A percentile compares a stretch with the other conserved stretches of the same genome.
Evolutionary conservation across 2,329 filamentous ascomycete genomes (phyloP).

Genomic region (Drechslera avenae): DNA sequence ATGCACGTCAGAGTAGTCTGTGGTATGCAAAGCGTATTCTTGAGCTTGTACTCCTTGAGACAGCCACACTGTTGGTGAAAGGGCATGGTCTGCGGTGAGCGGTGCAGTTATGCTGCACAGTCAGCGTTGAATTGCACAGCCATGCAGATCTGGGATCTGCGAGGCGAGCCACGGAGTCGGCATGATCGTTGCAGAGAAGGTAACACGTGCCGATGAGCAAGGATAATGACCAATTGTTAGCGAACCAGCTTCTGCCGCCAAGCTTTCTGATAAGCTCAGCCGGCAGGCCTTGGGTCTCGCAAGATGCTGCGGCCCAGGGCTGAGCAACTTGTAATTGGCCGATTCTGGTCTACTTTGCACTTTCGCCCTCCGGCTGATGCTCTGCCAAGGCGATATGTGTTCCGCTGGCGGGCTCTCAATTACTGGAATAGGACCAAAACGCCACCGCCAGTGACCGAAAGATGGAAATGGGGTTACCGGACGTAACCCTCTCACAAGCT

Average conservation of each 20-base stretch:
- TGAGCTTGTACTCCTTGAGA: background rate
- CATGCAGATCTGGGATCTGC: background rate
- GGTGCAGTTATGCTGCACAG: conserved; percentile 2
- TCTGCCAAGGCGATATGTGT: background rate
- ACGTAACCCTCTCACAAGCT: background rate
- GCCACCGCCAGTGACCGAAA: background rate
- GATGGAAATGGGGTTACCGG: background rate
- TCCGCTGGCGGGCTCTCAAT: background rate
- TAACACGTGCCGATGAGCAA: background rate
- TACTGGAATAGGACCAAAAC: background rate
- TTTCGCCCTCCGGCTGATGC: background rate
- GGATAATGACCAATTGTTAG: background rate
- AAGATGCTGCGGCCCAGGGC: conserved; percentile 7
- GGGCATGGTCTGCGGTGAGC: conserved; percentile 7
- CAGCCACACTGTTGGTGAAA: background rate
- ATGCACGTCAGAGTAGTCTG: background rate
- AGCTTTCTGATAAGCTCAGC: conserved; percentile 12
- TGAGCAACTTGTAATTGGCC: conserved; percentile 1
- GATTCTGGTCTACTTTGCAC: background rate
- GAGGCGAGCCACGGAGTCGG: background rate
- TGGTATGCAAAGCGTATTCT: background rate
- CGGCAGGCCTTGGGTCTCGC: background rate
- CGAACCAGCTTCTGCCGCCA: conserved; percentile 10
- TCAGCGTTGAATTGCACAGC: background rate
- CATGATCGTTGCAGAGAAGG: background rate